These are phyloP conservation scores for Heliamphora exappendiculata DNA, from an alignment of 148 eudicot species.

Conservation along the genomic window DNA sequence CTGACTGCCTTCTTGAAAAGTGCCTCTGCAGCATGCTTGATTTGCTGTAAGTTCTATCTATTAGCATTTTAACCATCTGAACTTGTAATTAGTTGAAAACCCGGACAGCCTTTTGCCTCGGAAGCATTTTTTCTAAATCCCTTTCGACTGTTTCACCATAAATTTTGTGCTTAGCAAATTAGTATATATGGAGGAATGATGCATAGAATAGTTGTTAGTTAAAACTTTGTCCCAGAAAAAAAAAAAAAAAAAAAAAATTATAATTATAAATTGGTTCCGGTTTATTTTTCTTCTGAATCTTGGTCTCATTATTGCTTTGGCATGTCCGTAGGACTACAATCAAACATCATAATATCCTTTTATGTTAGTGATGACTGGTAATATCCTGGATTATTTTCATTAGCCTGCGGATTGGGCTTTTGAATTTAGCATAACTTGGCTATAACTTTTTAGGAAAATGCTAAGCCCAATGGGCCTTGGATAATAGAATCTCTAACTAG, in stretches of 20 bases:
- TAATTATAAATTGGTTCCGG: background rate
- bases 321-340: background rate
- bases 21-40: constrained; percentile 80
- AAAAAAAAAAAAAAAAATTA: no score
- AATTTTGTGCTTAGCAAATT: background rate
- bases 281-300: constrained; percentile 2
- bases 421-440: no score
- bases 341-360: background rate
- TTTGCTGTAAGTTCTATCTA: constrained; percentile 86
- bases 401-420: no score
- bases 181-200: background rate
- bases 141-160: background rate
- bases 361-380: background rate
- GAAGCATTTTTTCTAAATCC: background rate
- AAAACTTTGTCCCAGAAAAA: no score
- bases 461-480: no score
- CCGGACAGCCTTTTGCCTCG: no score
- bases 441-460: no score
- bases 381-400: no score
- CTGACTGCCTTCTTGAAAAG: constrained; percentile 63
- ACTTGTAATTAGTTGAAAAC: no score
- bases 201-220: no score
- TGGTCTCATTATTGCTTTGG: background rate
- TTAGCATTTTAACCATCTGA: background rate
- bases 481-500: no score